phyloP scores from a whole-genome alignment of 208 protist species.

The Leishmania arabica region DNA sequence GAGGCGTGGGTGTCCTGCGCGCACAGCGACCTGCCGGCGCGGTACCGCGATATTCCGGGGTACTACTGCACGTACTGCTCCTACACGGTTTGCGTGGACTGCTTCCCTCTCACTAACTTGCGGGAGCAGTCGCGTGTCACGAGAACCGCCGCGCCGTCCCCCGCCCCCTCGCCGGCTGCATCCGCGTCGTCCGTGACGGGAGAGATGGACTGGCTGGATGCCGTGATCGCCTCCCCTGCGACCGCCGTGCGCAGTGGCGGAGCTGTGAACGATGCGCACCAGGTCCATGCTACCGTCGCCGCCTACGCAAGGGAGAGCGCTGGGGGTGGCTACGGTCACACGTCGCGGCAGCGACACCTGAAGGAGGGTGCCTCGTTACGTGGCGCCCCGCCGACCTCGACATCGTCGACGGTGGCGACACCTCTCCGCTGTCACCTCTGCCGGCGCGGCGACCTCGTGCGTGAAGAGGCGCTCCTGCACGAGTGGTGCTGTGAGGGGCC shows the following conservation, averaged over 20 bases:
- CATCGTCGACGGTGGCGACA: neutral
- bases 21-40: constrained; percentile 42
- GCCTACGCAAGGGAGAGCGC: neutral
- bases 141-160: neutral
- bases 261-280: neutral
- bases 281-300: neutral
- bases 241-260: constrained; percentile 12
- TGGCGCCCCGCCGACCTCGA: neutral
- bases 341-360: neutral
- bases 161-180: neutral
- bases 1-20: constrained; percentile 43
- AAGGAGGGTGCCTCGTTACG: neutral
- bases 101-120: constrained; percentile 33
- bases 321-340: neutral
- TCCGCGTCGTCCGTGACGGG: neutral
- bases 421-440: constrained; percentile 67
- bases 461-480: constrained; percentile 53
- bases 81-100: constrained; percentile 72
- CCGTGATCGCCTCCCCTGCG: constrained; percentile 8
- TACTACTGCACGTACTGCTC: constrained; percentile 86
- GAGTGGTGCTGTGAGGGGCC: constrained; percentile 85
- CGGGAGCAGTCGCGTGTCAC: neutral
- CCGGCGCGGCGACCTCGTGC: constrained; percentile 42
- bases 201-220: constrained; percentile 27
- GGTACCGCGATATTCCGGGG: constrained; percentile 64